Conservation (phyloP, 495 filamentous ascomycete genomes). For the Penicillium longicatenatum region DNA sequence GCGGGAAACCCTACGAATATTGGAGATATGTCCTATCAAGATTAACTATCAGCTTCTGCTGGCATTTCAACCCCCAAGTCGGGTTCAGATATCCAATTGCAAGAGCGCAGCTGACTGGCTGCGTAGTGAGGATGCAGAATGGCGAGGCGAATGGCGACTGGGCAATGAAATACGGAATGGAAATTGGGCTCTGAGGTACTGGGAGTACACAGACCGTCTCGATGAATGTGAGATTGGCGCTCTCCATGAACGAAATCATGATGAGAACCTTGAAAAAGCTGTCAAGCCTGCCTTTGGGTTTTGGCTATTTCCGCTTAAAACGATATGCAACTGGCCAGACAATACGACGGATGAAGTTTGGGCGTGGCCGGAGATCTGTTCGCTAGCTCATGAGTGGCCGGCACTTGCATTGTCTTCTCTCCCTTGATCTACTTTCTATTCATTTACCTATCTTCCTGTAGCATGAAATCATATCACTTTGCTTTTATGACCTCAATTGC, state of each 20-base stretch:
- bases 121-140: neutral
- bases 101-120: neutral
- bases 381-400: neutral
- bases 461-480: neutral
- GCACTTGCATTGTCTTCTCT: slow-evolving; percentile 1
- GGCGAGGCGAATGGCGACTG: neutral
- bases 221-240: slow-evolving; percentile 1
- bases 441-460: neutral
- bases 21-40: neutral
- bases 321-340: neutral
- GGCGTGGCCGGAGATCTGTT: neutral
- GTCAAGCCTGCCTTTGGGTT: slow-evolving; percentile 5
- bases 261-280: neutral
- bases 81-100: neutral
- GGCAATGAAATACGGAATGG: neutral
- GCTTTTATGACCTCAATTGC: neutral
- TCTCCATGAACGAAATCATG: neutral
- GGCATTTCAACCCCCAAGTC: neutral
- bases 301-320: slow-evolving; percentile 2
- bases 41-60: neutral
- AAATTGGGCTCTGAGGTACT: neutral
- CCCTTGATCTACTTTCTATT: neutral
- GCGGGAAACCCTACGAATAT: neutral
- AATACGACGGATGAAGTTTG: neutral
- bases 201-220: neutral